These are phyloP conservation scores for Hemisphaericaspora lyxosophila DNA, from an alignment of 1,139 yeast species.

Conservation along the genomic window DNA sequence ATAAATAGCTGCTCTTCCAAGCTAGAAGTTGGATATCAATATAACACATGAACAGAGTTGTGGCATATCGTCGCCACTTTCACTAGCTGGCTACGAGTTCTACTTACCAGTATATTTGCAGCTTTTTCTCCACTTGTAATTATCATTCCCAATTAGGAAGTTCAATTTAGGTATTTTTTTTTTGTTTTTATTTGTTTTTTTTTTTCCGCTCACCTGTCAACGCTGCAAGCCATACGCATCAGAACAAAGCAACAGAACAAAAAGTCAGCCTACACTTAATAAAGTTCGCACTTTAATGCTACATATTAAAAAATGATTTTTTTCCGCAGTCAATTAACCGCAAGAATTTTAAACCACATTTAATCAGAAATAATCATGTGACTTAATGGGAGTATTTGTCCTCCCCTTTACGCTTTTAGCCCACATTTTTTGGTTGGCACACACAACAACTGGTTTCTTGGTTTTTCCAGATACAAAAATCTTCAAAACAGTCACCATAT, in stretches of 20 bases:
- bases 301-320: constrained; percentile 1
- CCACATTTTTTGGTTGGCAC: constrained; percentile 2
- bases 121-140: background rate
- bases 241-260: constrained; percentile 1
- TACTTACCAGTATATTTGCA: too few species aligned
- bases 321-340: background rate
- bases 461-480: constrained; percentile 1
- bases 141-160: constrained; percentile 6
- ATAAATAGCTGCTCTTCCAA: too few species aligned
- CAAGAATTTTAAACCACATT: too few species aligned
- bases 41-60: too few species aligned
- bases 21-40: too few species aligned
- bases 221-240: too few species aligned
- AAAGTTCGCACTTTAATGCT: background rate
- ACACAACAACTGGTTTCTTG: background rate
- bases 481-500: constrained; percentile 5
- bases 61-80: too few species aligned
- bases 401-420: background rate
- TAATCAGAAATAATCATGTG: background rate
- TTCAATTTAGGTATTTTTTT: too few species aligned
- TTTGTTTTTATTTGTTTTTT: too few species aligned
- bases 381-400: too few species aligned
- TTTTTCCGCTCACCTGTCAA: too few species aligned
- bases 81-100: too few species aligned
- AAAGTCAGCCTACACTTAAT: background rate